Evolutionary conservation across 805 yeast genomes (phyloP), one percentile per base, ranked within the genome.

Genomic region (Metschnikowia chrysomelidarum): DNA sequence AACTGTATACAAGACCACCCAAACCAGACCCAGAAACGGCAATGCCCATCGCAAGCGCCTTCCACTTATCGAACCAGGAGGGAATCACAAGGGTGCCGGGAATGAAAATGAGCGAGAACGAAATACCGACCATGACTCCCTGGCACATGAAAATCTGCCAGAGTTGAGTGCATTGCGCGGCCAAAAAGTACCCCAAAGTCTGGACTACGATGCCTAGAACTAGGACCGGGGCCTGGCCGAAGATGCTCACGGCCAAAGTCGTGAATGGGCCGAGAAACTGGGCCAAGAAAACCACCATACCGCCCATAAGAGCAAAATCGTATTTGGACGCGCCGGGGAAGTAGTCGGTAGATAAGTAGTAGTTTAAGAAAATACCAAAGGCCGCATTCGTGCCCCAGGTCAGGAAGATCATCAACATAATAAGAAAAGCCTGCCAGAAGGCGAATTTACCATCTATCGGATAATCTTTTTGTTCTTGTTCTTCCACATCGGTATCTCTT

Each of bases 131-230:
- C 33, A 83, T 34, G 1, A 82, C 66, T 21, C 91, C 89, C 57
- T 83, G 89, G 14, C 86, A 75, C 22, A 80, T 53, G 48, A 71
- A 80, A 6, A 84, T 51, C 42, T 84, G 80, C 88, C 89, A 82
- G 21, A 78, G 50, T 28, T 70, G 62, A 2, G 69, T 73, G 1
- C 83, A 56, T 47, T 70, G 77, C 4, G 82, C 73, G 1, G 89
- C 87, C 35, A 82, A 47, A 27, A 83, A 38, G 27, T 73, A 67
- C 0, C 79, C 82, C 0, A 69, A 63, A 33, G 79, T 73, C 50
- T 80, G 78, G 4, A 74, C 24, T 4, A 59, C 43, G 3, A 68
- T 58, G 0, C 88, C 91, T 4, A 73, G 30, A 0, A 59, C 34
- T 63, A 75, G 67, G 3, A 78, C 67, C 2, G 54, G 41, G 45